Evolutionary conservation across 306 rosid species (phyloP).

Genomic region (Astragalus membranaceus): DNA sequence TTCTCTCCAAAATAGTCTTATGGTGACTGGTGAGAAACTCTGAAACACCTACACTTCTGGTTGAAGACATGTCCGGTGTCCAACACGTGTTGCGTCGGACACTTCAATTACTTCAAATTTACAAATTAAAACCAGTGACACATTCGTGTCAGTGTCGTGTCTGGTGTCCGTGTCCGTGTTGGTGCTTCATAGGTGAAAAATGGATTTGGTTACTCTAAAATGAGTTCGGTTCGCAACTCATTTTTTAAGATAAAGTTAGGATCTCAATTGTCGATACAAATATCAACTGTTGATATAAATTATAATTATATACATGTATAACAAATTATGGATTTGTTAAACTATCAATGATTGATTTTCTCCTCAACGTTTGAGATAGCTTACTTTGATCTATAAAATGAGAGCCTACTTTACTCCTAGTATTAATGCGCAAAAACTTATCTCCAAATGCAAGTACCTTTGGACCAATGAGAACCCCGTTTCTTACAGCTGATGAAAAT

Average conservation of each 20-base stretch:
- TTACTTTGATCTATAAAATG: not conserved
- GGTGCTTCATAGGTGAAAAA: too few species aligned
- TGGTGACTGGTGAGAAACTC: too few species aligned
- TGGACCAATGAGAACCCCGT: slow-evolving; percentile 47
- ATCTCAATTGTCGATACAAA: too few species aligned
- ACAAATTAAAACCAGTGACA: too few species aligned
- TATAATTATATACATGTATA: not conserved
- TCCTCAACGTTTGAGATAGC: not conserved
- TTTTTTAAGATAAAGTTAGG: too few species aligned
- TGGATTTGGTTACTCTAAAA: not conserved
- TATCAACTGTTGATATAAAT: not conserved
- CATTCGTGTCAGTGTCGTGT: too few species aligned
- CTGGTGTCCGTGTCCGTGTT: too few species aligned
- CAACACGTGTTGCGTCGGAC: too few species aligned
- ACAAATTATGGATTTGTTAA: not conserved
- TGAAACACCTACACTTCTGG: too few species aligned
- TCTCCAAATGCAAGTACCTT: slow-evolving; percentile 34
- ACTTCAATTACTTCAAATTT: too few species aligned
- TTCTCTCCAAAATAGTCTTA: not conserved
- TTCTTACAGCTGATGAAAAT: slow-evolving; percentile 23
- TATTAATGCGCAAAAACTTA: not conserved
- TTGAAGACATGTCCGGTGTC: too few species aligned
- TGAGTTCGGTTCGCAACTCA: not conserved
- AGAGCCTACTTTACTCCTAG: not conserved
- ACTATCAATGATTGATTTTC: not conserved